Conservation (phyloP, 2,329 filamentous ascomycete genomes). For the Fonsecaea multimorphosa region DNA sequence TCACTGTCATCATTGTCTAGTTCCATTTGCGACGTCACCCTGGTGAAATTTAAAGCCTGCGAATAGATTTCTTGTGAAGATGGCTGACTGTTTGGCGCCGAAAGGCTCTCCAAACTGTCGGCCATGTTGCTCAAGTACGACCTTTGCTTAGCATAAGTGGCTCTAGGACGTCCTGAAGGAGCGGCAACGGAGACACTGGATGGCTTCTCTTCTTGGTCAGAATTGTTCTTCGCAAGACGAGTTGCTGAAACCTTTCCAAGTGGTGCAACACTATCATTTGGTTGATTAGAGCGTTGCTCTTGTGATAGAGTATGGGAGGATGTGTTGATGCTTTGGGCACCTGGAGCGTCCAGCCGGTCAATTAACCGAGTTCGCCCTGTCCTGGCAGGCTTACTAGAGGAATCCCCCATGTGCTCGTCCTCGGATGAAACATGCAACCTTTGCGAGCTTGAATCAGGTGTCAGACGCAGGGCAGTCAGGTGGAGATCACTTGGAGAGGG, state of each 20-base stretch:
- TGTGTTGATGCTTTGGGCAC: conserved; percentile 14
- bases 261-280: conserved; percentile 2
- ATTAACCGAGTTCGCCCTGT: conserved; percentile 30
- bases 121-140: conserved; percentile 64
- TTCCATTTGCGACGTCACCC: conserved; percentile 31
- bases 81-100: conserved; percentile 28
- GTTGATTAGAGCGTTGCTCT: conserved; percentile 11
- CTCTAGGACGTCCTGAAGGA: conserved; percentile 23
- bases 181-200: conserved; percentile 6
- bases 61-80: conserved; percentile 31
- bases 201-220: conserved; percentile 8
- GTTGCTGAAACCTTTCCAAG: conserved; percentile 4
- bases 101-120: conserved; percentile 40
- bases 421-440: conserved; percentile 20
- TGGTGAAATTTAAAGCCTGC: conserved; percentile 24
- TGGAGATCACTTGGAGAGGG: conserved; percentile 35
- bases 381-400: not conserved
- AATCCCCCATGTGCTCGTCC: conserved; percentile 29
- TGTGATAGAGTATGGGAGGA: not conserved
- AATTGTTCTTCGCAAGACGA: not conserved
- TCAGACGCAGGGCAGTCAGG: conserved; percentile 33
- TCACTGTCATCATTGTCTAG: conserved; percentile 52
- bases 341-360: conserved; percentile 36
- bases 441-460: conserved; percentile 25
- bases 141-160: conserved; percentile 64